Evolutionary conservation across 1,284 basidiomycete genomes (phyloP).

Genomic region (Tilletia caries): DNA sequence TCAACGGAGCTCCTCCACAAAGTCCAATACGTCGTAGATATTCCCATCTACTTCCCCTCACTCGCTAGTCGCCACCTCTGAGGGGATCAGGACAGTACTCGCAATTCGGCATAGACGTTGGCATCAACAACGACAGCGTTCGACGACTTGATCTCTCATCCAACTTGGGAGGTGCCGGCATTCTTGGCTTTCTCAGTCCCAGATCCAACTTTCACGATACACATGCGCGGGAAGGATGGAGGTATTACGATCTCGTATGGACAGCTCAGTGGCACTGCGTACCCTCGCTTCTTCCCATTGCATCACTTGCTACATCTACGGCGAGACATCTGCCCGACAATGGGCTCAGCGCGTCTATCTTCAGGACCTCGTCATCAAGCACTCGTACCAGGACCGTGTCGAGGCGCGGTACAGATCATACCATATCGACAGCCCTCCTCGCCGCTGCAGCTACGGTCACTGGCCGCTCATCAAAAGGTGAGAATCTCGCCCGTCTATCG

Average conservation of each 20-base stretch:
- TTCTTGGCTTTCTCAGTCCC: constrained; percentile 36
- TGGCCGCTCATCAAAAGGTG: constrained; percentile 24
- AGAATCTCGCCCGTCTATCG: too few species aligned
- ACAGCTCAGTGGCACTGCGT: background rate
- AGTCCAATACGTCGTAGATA: background rate
- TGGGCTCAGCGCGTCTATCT: background rate
- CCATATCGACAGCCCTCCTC: constrained; percentile 11
- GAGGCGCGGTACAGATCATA: background rate
- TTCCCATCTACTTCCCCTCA: background rate
- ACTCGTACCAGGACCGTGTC: background rate
- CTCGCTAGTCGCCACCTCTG: too few species aligned
- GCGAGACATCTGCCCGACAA: background rate
- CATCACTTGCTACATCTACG: background rate
- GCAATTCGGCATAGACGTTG: background rate
- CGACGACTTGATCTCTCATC: background rate
- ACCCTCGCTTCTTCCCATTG: background rate
- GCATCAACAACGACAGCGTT: background rate
- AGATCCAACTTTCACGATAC: constrained; percentile 40
- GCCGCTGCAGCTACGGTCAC: constrained; percentile 16
- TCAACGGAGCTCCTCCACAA: too few species aligned
- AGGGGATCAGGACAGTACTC: background rate
- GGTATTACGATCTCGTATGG: background rate
- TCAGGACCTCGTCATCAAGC: background rate
- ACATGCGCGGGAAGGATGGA: constrained; percentile 25
- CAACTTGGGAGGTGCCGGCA: background rate